phyloP scores from a whole-genome alignment of 2,329 filamentous ascomycete genomes.

The Stemphylium vesicarium region DNA sequence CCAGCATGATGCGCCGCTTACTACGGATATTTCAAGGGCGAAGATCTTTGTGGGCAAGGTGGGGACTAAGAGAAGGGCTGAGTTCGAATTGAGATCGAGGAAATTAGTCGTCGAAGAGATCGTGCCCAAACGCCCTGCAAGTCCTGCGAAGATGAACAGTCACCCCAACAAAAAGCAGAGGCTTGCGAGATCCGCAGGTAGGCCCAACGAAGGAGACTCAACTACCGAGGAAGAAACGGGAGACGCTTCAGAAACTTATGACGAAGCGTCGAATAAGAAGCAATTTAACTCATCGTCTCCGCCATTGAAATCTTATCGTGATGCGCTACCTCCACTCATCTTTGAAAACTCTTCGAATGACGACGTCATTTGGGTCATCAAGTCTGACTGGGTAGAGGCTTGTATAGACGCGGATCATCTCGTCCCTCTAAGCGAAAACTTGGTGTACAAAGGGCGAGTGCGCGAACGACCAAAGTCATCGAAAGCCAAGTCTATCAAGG shows the following conservation, averaged over 20 bases:
- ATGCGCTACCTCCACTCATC: constrained; percentile 5
- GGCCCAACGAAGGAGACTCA: constrained; percentile 22
- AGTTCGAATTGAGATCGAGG: constrained; percentile 75
- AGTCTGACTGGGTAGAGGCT: constrained; percentile 60
- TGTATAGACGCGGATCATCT: constrained; percentile 53
- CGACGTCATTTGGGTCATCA: constrained; percentile 57
- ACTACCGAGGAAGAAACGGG: constrained; percentile 32
- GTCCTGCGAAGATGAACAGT: constrained; percentile 18
- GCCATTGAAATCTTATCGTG: constrained; percentile 9
- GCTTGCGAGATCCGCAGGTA: constrained; percentile 5
- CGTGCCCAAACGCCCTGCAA: constrained; percentile 25
- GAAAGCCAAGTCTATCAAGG: constrained; percentile 27
- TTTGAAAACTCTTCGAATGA: constrained; percentile 24
- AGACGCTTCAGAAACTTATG: constrained; percentile 20
- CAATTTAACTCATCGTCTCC: constrained; percentile 13
- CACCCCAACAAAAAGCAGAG: constrained; percentile 28
- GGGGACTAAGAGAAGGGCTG: constrained; percentile 70
- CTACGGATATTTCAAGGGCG: constrained; percentile 75
- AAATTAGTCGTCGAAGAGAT: constrained; percentile 66
- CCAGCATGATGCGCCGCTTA: constrained; percentile 63
- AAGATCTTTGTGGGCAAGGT: constrained; percentile 77
- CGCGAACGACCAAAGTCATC: constrained; percentile 45
- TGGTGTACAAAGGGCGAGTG: constrained; percentile 59
- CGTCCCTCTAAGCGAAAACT: constrained; percentile 56
- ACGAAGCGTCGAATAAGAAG: constrained; percentile 9